Evolutionary conservation across 805 yeast species (phyloP), one percentile per base, ranked within the genome.

Genomic region (Candida vaughaniae): DNA sequence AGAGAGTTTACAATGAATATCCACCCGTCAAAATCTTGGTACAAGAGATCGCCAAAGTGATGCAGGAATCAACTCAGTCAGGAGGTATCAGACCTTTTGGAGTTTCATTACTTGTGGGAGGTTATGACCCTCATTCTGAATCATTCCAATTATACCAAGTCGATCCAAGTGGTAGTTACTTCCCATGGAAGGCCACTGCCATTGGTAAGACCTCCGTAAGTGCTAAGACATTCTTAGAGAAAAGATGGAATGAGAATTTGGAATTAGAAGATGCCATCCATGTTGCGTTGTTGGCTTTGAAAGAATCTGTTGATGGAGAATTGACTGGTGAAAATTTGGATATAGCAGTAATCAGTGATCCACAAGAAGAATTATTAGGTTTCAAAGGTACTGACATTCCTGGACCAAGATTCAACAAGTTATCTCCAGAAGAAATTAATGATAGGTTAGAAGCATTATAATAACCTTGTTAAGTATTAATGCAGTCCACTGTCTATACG

Each of bases 61-160:
- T 93, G 87, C 99, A 93, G 64, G 97, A 91, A 61, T 90, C 95
- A n/a, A 93, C 98, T 2, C 99, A 93, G 60, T 82, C 89, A 36
- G 99, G 97, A 35, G 99, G 99, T 64, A 96, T 93, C 46, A 80
- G 99, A 59, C 99, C 99, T n/a, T 93, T 81, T 60, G 99, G 99
- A 43, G 97, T 95, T 16, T 87, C 96, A 8, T 69, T 93, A 39
- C 71, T 93, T 39, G 89, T 93, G 14, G 99, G 97, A 7, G 99
- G 99, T 16, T 77, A 87, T 58, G 98, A 93, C 58, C 88, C 83
- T 25, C 79, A 75, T 51, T 72, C 77, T 11, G 80, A 80, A 19
- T 49, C 48, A 23, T 90, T 77, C 62, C 85, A 85, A 57, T 72
- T 93, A 42, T 93, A 93, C 62, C 99, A 93, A 66, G 95, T 93